Evolutionary conservation across 768 basidiomycete species (phyloP).

Genomic region (Naganishia randhawae): DNA sequence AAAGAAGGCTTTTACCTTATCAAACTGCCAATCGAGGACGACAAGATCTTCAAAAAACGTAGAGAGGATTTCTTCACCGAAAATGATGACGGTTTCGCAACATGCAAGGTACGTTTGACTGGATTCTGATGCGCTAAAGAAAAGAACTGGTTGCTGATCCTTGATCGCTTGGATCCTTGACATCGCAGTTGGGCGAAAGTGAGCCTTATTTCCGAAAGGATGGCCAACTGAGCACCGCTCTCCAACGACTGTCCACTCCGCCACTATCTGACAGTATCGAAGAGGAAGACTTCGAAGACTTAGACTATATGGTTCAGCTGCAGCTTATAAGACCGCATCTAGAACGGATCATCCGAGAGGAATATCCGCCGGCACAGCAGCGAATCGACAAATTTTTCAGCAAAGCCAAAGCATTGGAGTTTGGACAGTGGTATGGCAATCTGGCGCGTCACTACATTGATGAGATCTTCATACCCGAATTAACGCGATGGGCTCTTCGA

Average conservation of each 20-base stretch:
- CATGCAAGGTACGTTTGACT: constrained; percentile 32
- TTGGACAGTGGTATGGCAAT: constrained; percentile 33
- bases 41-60: constrained; percentile 6
- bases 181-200: constrained; percentile 18
- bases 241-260: not conserved
- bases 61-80: constrained; percentile 29
- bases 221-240: constrained; percentile 4
- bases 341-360: constrained; percentile 33
- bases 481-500: constrained; percentile 38
- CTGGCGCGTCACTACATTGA: constrained; percentile 31
- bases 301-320: constrained; percentile 30
- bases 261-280: not conserved
- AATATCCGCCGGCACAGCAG: constrained; percentile 34
- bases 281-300: not conserved
- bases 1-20: constrained; percentile 9
- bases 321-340: constrained; percentile 35
- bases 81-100: constrained; percentile 33
- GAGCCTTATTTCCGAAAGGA: not conserved
- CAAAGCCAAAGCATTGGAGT: not conserved
- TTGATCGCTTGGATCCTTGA: not conserved
- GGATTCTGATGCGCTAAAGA: not conserved
- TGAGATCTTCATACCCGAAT: constrained; percentile 36
- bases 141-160: not conserved
- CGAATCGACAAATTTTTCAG: constrained; percentile 36
- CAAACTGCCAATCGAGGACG: constrained; percentile 5